Base-by-base conservation (phyloP, 2,329 filamentous ascomycete genomes). In the Ophiocordyceps australis region DNA sequence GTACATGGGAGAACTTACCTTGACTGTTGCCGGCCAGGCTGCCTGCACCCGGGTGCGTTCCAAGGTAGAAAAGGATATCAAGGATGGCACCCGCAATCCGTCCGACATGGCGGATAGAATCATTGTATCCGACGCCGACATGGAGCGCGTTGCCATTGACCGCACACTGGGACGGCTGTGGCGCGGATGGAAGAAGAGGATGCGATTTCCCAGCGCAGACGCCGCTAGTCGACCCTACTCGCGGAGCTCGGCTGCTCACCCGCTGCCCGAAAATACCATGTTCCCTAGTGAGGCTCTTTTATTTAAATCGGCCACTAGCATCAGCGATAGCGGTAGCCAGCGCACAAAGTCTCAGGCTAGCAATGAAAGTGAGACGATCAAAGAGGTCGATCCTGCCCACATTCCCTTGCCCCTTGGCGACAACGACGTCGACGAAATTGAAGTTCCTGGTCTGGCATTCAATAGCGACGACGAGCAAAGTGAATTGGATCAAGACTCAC, bases 151-250 rank as follows among this genome's bases (percentile, higher is more conserved):
- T 35, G 86, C 86, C 7, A 61, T 95, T 32, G 91, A 93, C 43
- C 68, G 83, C 30, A 85, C 81, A 3, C 57, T 98, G 2, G 89
- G 89, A 13, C 65, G 85, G 25, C 59, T 95, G 22, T 98, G 89
- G 89, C 71, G 89, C 38, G 78, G 80, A 15, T 98, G 89, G 89
- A 82, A 89, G 53, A 93, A 93, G 55, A 70, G 77, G 33, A 63
- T 79, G 38, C 68, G 80, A 30, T 62, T 63, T 6, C 66, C 69
- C 1, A 46, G 45, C 18, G 49, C 55, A 18, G 57, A 62, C 20
- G 45, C 55, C 25, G 52, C 57, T 24, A 49, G 57, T 19, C 54
- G 60, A 15, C 55, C 64, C 3, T 60, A 56, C 31, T 64, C 66
- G 2, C 51, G 55, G 23, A 57, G 58, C 24, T 59, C 60, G 2